Conservation (phyloP, 331 rosid genomes). For the Malus hybrid region DNA sequence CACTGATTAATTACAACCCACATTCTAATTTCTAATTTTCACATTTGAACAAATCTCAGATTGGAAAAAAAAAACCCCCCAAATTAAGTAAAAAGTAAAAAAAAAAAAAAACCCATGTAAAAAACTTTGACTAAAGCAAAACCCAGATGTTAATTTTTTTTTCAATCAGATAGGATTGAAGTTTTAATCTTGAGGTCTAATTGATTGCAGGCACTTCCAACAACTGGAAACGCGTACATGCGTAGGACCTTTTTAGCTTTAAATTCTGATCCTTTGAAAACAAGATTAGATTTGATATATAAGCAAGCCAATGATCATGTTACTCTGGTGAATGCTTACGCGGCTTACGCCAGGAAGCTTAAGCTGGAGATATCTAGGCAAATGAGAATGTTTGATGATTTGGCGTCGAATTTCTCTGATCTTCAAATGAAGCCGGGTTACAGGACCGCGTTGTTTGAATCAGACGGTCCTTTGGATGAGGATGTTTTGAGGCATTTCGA, state of each 20-base stretch:
- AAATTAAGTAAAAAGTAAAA: background rate
- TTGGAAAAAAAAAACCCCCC: background rate
- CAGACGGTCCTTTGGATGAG: slow-evolving; percentile 78
- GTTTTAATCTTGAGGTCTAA: slow-evolving; percentile 21
- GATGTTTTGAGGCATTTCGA: slow-evolving; percentile 86
- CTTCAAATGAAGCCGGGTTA: slow-evolving; percentile 57
- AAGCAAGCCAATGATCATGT: slow-evolving; percentile 92
- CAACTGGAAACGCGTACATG: slow-evolving; percentile 72
- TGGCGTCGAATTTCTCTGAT: slow-evolving; percentile 63
- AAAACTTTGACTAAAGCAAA: slow-evolving; percentile 9
- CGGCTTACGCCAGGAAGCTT: slow-evolving; percentile 98
- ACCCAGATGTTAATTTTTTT: slow-evolving; percentile 9
- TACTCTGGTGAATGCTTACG: slow-evolving; percentile 89
- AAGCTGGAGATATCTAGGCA: slow-evolving; percentile 92
- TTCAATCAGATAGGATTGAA: background rate
- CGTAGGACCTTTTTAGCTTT: slow-evolving; percentile 82
- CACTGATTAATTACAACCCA: background rate
- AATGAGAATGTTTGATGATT: slow-evolving; percentile 76
- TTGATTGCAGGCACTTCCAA: slow-evolving; percentile 67
- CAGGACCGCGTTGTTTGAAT: slow-evolving; percentile 49
- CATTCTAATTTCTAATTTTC: background rate
- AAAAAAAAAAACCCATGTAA: background rate
- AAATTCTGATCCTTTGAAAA: slow-evolving; percentile 85
- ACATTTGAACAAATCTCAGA: background rate
- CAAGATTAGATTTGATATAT: slow-evolving; percentile 80